These are phyloP conservation scores for Xylaria sp. DNA, from an alignment of 2,329 filamentous ascomycete species.

Conservation along the genomic window DNA sequence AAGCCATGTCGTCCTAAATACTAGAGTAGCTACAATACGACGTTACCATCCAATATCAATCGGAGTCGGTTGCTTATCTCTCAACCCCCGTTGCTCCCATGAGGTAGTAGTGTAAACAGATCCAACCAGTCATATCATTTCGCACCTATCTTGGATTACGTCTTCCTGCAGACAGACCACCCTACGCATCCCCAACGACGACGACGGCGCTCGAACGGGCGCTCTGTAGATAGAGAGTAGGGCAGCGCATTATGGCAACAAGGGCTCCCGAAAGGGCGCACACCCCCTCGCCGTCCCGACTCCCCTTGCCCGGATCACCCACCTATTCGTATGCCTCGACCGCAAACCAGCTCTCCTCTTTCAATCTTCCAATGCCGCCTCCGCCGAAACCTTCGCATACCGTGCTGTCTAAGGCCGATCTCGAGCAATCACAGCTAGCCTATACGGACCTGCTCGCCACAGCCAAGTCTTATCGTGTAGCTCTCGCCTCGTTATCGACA, in stretches of 20 bases:
- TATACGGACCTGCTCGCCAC: conserved; percentile 70
- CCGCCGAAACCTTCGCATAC: conserved; percentile 67
- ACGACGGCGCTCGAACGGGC: background rate
- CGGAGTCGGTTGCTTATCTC: conserved; percentile 4
- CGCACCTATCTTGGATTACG: conserved; percentile 13
- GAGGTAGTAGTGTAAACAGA: conserved; percentile 32
- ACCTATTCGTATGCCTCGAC: conserved; percentile 72
- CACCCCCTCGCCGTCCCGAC: conserved; percentile 65
- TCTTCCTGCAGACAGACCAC: conserved; percentile 6
- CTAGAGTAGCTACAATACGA: background rate
- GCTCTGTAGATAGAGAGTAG: background rate
- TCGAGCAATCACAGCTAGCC: conserved; percentile 69
- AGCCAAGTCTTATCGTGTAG: conserved; percentile 71
- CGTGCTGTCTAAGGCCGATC: conserved; percentile 70
- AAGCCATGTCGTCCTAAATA: conserved; percentile 9
- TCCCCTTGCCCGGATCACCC: conserved; percentile 71
- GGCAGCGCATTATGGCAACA: conserved; percentile 33
- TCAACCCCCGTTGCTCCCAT: conserved; percentile 26
- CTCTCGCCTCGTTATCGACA: conserved; percentile 68
- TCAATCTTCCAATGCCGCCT: conserved; percentile 69
- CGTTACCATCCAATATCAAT: conserved; percentile 7
- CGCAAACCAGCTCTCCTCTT: conserved; percentile 67
- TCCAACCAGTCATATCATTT: conserved; percentile 26
- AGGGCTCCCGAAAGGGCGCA: conserved; percentile 50
- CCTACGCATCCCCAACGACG: background rate